Evolutionary conservation across 495 filamentous ascomycete species (phyloP), one percentile per base, ranked within the genome.

Genomic region (Daldinia caldariorum): DNA sequence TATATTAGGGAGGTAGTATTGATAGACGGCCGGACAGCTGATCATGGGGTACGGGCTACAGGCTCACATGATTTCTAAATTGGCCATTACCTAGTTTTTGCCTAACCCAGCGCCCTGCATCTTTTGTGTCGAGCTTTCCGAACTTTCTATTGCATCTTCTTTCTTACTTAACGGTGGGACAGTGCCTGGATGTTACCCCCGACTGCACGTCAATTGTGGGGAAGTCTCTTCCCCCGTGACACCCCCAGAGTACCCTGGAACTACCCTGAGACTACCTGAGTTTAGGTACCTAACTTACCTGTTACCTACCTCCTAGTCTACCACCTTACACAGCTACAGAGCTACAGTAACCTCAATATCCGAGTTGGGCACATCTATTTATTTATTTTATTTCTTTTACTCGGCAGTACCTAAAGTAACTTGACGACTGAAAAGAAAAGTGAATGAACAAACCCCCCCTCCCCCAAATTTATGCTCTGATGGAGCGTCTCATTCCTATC

Each of bases 31-130:
- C 38, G 49, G 31, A 55, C 50, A 20, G 41, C 22, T 65, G 70
- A 64, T 72, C 70, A 72, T 72, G 70, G 65, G 70, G 31, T 63
- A 32, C 55, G 26, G 38, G 56, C 38, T 53, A 72, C 63, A 67
- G 26, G 38, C 60, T 47, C 58, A 72, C 63, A 67, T 72, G 69
- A 61, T 60, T 58, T 56, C 9, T 67, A 71, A 50, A 71, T 71
- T 71, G 55, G 26, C 39, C 55, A 29, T 63, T 66, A 61, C 65
- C 56, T 66, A 53, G 55, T 64, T 49, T 65, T 72, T 69, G 70
- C 70, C 70, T 72, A 72, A 68, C 70, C 70, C 64, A 72, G 70
- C 70, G 50, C 4, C 61, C 43, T 68, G 70, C 70, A 72, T 61
- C 31, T 37, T 37, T 39, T 64, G 47, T 53, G 20, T 63, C 14